phyloP scores from a whole-genome alignment of 2,329 filamentous ascomycete species.

The Diaporthe velutina region DNA sequence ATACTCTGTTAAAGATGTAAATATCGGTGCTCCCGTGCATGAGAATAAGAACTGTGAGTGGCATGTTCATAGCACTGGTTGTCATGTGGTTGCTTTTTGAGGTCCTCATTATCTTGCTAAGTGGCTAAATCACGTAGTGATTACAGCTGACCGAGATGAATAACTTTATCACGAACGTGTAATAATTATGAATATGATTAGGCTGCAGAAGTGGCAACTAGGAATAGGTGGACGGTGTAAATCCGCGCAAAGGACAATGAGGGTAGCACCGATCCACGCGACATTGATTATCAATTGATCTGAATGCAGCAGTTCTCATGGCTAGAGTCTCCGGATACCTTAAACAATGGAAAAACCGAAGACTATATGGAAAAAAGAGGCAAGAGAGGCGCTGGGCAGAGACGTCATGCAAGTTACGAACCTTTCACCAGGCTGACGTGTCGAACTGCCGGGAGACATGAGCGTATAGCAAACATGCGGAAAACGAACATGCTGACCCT shows the following conservation, averaged over 20 bases:
- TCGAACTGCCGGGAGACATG: not conserved
- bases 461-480: too few species aligned
- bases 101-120: not conserved
- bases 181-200: not conserved
- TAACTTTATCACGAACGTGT: not conserved
- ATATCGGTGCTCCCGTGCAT: not conserved
- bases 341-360: not conserved
- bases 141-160: not conserved
- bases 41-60: accelerated
- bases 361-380: not conserved
- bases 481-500: too few species aligned
- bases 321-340: not conserved
- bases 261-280: not conserved
- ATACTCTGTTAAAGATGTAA: too few species aligned
- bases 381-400: not conserved
- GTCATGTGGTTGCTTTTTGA: not conserved
- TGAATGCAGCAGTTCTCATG: not conserved
- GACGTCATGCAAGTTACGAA: not conserved
- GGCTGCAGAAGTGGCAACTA: not conserved
- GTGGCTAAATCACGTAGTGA: not conserved
- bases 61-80: not conserved
- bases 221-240: not conserved
- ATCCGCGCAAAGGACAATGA: not conserved
- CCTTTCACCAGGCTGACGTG: not conserved
- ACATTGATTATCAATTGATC: not conserved